Base-by-base conservation (phyloP, 306 rosid genomes). In the Quercus wislizeni region DNA sequence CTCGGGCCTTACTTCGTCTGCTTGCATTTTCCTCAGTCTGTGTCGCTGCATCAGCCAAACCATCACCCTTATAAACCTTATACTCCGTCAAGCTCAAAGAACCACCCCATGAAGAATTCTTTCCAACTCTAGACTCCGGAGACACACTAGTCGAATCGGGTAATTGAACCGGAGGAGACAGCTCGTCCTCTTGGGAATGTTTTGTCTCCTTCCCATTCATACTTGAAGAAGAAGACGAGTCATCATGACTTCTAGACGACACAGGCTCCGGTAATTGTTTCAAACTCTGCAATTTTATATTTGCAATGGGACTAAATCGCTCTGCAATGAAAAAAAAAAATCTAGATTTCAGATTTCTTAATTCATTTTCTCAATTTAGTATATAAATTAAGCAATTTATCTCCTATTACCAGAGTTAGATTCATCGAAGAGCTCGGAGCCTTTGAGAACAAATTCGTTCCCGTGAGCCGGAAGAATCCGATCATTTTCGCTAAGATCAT, bases 391-490 rank as follows among this genome's bases (percentile, higher is more conserved):
- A 58, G 72, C 63, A 74, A 51, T 64, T 64, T 14, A 13, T 73
- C 58, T 59, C 57, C 35, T 54, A 41, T 78, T 51, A 94, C 97
- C 97, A 69, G 98, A 89, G 88, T 82, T 88, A 6, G 92, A 79
- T 74, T 92, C 97, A 46, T 90, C 95, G 77, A 94, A 91, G 75
- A 94, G 91, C 88, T 94, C 98, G 2, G 98, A 94, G 43, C 97
- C 98, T 84, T 94, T 94, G 80, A 94, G 98, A 35, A 94, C 97
- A 55, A 91, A 94, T 83, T 94, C 98, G 59, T 73, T 88, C 75
- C 97, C 97, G 78, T 94, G 97, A 43, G 97, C 92, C 8, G 97
- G 94, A 63, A 76, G 89, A 80, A 94, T 91, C 55, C 88, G 73
- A 83, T 94, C 98, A 83, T 91, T 90, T 83, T 92, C 97, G 72